Evolutionary conservation across 495 filamentous ascomycete species (phyloP), one percentile per base, ranked within the genome.

Genomic region (Terfezia claveryi): DNA sequence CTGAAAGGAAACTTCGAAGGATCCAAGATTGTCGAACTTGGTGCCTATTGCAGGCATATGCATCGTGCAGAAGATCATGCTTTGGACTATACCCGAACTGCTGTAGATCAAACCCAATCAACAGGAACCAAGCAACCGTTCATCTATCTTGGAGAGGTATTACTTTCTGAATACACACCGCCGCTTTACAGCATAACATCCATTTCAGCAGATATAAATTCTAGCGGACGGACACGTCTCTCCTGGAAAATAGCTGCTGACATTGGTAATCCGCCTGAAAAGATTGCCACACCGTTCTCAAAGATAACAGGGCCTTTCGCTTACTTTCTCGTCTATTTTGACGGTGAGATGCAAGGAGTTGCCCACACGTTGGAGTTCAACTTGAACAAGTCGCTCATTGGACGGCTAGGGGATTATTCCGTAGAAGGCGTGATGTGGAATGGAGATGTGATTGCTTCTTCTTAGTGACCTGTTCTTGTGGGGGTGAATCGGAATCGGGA

Each of bases 401-500:
- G 38, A 23, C 36, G 23, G 36, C 51, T 46, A 14, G 46, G 11
- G 6, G 27, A 32, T 7, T 36, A 53, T 12, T 62, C 59, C 27
- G 62, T 64, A 23, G 56, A 57, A 52, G 62, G 62, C 3, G 59
- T 65, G 50, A 59, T 53, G 11, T 65, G 62, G 62, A 49, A 53
- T 9, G 57, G 57, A 23, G 41, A 12, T 8, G 37, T 58, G 12
- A 27, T 56, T 49, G 12, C 41, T 20, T 46, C 41, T 46, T 46
- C 41, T 20, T 20, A 20, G 41, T 46, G 41, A 46, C 41, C 12
- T 46, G 41, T 14, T 20, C 41, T 14, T 46, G 41, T 46, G 41
- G 41, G 41, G 41, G 41, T 46, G 41, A 46, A 46, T 46, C 41
- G 41, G 17, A 20, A 14, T 46, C 27, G 27, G 27, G 7, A 32